Conservation (phyloP, 208 protist genomes). For the Trypanosoma mega region DNA sequence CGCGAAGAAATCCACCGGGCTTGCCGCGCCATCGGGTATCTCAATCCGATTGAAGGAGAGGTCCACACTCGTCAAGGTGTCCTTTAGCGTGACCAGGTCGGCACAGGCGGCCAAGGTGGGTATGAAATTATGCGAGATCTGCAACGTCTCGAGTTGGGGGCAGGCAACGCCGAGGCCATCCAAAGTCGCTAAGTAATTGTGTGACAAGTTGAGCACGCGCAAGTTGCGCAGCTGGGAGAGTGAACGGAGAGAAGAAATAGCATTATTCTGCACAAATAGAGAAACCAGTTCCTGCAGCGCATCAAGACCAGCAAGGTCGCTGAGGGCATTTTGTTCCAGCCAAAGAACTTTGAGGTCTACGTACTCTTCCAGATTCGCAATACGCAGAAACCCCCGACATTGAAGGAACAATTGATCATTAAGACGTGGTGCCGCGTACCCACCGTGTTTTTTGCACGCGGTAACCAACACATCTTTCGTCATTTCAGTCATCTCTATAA, state of each 20-base stretch:
- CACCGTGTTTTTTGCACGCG: constrained; percentile 83
- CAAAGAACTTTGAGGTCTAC: constrained; percentile 90
- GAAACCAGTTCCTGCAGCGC: constrained; percentile 68
- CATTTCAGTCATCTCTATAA: constrained; percentile 68
- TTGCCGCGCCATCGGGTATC: constrained; percentile 31
- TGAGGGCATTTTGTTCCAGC: constrained; percentile 93
- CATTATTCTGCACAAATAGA: constrained; percentile 95
- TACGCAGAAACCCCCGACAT: constrained; percentile 86
- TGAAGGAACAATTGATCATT: constrained; percentile 93
- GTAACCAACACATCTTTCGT: constrained; percentile 74
- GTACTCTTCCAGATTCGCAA: constrained; percentile 89
- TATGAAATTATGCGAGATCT: constrained; percentile 57
- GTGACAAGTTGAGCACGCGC: constrained; percentile 75
- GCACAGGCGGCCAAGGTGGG: constrained; percentile 39
- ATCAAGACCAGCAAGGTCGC: constrained; percentile 78
- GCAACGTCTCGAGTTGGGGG: constrained; percentile 45
- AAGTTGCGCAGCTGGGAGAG: constrained; percentile 63
- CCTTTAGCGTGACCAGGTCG: constrained; percentile 69
- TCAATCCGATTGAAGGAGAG: constrained; percentile 91
- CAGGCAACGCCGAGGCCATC: constrained; percentile 29
- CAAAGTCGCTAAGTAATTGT: constrained; percentile 66
- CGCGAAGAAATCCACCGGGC: constrained; percentile 55
- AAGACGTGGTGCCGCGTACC: constrained; percentile 78
- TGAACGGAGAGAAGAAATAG: constrained; percentile 61
- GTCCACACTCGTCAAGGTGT: constrained; percentile 88